These are phyloP conservation scores for Heterobasidion parviporum DNA, from an alignment of 1,284 basidiomycete genomes.

Conservation along the genomic window DNA sequence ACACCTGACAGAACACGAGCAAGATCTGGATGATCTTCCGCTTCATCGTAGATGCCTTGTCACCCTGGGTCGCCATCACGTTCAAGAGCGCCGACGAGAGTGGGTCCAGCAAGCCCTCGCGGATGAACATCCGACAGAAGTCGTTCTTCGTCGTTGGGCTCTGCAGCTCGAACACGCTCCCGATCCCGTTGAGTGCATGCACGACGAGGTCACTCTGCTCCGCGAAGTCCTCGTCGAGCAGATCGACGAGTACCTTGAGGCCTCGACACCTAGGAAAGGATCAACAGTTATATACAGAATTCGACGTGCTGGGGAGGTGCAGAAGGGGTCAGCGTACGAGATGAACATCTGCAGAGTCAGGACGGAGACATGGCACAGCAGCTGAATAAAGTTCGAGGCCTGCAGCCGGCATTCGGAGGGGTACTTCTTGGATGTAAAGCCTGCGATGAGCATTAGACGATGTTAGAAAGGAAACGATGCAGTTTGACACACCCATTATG, in stretches of 20 bases:
- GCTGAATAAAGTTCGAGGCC: slow-evolving; percentile 89
- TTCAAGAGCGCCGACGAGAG: slow-evolving; percentile 84
- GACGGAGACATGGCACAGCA: slow-evolving; percentile 88
- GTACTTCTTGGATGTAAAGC: slow-evolving; percentile 92
- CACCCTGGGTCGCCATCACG: slow-evolving; percentile 72
- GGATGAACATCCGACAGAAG: slow-evolving; percentile 96
- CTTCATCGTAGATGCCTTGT: slow-evolving; percentile 68
- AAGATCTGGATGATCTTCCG: slow-evolving; percentile 86
- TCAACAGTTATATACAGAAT: background rate
- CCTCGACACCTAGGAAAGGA: slow-evolving; percentile 72
- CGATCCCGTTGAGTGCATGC: slow-evolving; percentile 90
- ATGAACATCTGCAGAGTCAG: slow-evolving; percentile 98
- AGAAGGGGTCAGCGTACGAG: slow-evolving; percentile 48
- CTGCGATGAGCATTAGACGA: slow-evolving; percentile 23
- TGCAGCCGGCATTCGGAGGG: slow-evolving; percentile 91
- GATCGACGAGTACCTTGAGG: slow-evolving; percentile 87
- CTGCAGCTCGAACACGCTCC: slow-evolving; percentile 91
- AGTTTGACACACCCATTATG: slow-evolving; percentile 64
- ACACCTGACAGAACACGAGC: slow-evolving; percentile 91
- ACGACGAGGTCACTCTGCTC: slow-evolving; percentile 88
- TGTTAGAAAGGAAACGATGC: background rate
- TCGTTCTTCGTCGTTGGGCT: slow-evolving; percentile 96
- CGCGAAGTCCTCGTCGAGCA: slow-evolving; percentile 92
- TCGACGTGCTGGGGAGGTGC: slow-evolving; percentile 1
- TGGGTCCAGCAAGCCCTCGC: slow-evolving; percentile 91